Base-by-base conservation (phyloP, 805 yeast genomes). In the Isabelozyma gotoi region DNA sequence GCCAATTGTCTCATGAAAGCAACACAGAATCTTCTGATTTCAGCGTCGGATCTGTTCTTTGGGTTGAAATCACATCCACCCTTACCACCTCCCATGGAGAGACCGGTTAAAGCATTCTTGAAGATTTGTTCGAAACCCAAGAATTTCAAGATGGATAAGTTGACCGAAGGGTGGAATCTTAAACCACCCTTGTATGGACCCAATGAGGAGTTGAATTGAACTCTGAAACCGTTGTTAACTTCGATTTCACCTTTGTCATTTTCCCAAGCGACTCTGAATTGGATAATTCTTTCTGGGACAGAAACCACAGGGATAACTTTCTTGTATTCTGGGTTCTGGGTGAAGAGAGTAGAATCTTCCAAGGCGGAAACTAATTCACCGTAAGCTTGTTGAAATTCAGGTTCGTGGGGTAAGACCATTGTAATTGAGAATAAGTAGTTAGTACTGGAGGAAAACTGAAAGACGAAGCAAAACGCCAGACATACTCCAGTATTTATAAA, bases 111-210 rank as follows among this genome's bases (percentile, higher is more conserved):
- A 41, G 99, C 98, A 67, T 92, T 92, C 82, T 92, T 92, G 82
- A 92, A 94, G 71, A 90, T 90, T 77, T 92, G 99, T 78, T 92
- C 99, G 71, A 88, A 92, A 62, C 98, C 99, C 64, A 92, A 80
- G 75, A 92, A 92, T 78, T 92, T 92, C 67, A 92, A 81, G 70
- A 92, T 88, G 45, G 97, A 89, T 62, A 92, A 79, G 76, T 91
- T 94, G 59, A 92, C 99, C 44, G 96, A 77, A 62, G 97, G 97
- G 78, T 92, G 98, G 82, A 92, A 86, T 74, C 99, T 84, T 59
- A 92, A 81, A 68, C 99, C 99, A 67, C 99, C 99, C 79, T 92
- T 92, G 88, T 89, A 92, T 59, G 99, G 99, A 67, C 99, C 99
- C 55, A 94, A 80, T 44, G 97, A 96, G 44, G 97, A 89, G 84